phyloP scores from a whole-genome alignment of 345 rosid genomes.

The Citrus glauca region DNA sequence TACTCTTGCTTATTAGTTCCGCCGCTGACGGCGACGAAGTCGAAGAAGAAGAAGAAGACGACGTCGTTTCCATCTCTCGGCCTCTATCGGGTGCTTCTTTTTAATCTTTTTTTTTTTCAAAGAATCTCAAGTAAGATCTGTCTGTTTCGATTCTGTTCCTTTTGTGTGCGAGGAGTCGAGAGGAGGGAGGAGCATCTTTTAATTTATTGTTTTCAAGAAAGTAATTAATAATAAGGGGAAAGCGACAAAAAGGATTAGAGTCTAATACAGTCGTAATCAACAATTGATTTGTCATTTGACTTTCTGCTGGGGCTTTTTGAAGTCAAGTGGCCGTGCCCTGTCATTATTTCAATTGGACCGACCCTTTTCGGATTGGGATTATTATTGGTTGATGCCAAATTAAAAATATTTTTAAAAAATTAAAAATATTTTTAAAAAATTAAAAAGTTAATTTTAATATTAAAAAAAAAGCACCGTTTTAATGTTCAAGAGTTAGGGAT shows the following conservation, averaged over 20 bases:
- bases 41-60: not conserved
- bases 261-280: not conserved
- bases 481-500: too few relatives aligned
- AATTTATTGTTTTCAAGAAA: too few relatives aligned
- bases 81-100: not conserved
- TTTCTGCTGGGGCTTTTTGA: too few relatives aligned
- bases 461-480: too few relatives aligned
- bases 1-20: conserved; percentile 5
- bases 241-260: not conserved
- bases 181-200: not conserved
- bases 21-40: not conserved
- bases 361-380: too few relatives aligned
- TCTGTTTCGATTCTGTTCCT: not conserved
- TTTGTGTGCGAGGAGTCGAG: too few relatives aligned
- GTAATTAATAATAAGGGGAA: not conserved
- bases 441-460: too few relatives aligned
- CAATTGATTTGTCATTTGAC: not conserved
- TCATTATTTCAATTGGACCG: too few relatives aligned
- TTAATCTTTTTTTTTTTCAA: not conserved
- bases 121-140: not conserved
- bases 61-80: conserved; percentile 1
- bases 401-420: too few relatives aligned
- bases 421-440: too few relatives aligned
- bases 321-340: too few relatives aligned
- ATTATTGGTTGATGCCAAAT: too few relatives aligned